Percentiles rank a stretch among this genome's conserved stretches.
These are phyloP conservation scores for Fusarium aywerte DNA, from an alignment of 2,329 filamentous ascomycete species.

Conservation along the genomic window DNA sequence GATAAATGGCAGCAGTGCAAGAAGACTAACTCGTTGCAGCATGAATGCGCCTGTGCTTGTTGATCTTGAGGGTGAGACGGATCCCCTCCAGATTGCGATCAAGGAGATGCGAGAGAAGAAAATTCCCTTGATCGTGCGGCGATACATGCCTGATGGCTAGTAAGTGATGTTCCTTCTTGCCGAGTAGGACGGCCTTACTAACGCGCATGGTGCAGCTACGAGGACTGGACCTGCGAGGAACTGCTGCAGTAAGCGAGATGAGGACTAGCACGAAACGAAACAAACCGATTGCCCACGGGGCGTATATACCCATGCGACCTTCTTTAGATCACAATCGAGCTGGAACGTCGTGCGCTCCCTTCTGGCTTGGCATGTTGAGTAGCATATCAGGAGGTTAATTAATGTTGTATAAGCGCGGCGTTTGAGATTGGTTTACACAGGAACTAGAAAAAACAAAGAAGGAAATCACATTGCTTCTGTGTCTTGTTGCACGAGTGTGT, in stretches of 20 bases:
- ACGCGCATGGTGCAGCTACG: conserved; percentile 72
- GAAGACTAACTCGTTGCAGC: conserved; percentile 59
- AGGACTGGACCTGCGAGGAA: conserved; percentile 99
- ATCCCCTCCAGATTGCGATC: conserved; percentile 95
- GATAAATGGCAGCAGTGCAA: neutral
- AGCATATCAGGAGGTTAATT: conserved; percentile 41
- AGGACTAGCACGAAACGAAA: conserved; percentile 23
- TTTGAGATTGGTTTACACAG: conserved; percentile 48
- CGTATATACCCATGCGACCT: conserved; percentile 44
- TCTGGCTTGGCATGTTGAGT: conserved; percentile 31
- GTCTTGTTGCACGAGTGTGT: conserved; percentile 23
- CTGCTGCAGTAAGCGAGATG: conserved; percentile 69
- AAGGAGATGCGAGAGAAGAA: conserved; percentile 99
- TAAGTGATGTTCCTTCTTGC: conserved; percentile 60
- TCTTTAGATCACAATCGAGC: conserved; percentile 43
- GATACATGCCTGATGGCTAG: conserved; percentile 97
- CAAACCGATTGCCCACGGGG: conserved; percentile 35
- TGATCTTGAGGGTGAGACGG: conserved; percentile 96
- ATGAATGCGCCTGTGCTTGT: conserved; percentile 98
- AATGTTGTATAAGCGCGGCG: conserved; percentile 53
- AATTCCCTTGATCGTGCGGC: conserved; percentile 92
- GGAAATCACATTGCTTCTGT: conserved; percentile 38
- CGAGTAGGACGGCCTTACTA: conserved; percentile 7
- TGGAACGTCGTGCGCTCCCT: conserved; percentile 32
- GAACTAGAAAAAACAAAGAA: conserved; percentile 46